These are phyloP conservation scores for Schizophyllum commune DNA, from an alignment of 1,284 basidiomycete species.

Conservation along the genomic window DNA sequence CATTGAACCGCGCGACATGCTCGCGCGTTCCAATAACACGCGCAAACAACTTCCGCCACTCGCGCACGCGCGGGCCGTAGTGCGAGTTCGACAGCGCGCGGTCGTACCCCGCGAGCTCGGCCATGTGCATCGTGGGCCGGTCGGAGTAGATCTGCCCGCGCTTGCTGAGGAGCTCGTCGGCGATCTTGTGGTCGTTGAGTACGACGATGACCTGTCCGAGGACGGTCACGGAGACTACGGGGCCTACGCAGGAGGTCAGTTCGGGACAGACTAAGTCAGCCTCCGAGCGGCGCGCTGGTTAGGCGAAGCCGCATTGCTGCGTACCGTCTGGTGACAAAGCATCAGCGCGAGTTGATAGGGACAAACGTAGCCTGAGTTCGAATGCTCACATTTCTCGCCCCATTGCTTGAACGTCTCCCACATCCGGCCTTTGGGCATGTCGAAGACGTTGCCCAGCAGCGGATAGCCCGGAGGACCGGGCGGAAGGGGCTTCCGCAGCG, in stretches of 20 bases:
- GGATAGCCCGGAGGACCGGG: conserved; percentile 34
- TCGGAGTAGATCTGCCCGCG: conserved; percentile 31
- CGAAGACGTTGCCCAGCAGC: conserved; percentile 35
- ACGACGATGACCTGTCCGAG: conserved; percentile 31
- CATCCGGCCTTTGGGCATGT: conserved; percentile 30
- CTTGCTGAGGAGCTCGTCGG: conserved; percentile 31
- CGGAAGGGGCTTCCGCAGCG: conserved; percentile 13
- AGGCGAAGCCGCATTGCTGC: not conserved
- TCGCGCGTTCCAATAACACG: conserved; percentile 27
- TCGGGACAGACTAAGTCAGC: not conserved
- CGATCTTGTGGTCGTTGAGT: conserved; percentile 25
- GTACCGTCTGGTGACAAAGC: not conserved
- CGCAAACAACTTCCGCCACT: conserved; percentile 42
- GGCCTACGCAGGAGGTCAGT: conserved; percentile 15
- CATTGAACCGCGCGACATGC: conserved; percentile 25
- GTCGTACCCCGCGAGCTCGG: conserved; percentile 29
- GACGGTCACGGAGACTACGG: conserved; percentile 27
- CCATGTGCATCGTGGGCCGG: conserved; percentile 28
- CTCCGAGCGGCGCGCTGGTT: not conserved
- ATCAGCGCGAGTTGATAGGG: no score
- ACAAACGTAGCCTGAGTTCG: not conserved
- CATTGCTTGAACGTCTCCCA: conserved; percentile 36
- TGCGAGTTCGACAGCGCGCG: conserved; percentile 22
- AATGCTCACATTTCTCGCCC: conserved; percentile 23
- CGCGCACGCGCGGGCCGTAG: conserved; percentile 41